These are phyloP conservation scores for Chernovozyma sophiae-reginae DNA, from an alignment of 1,139 yeast genomes.

Conservation along the genomic window DNA sequence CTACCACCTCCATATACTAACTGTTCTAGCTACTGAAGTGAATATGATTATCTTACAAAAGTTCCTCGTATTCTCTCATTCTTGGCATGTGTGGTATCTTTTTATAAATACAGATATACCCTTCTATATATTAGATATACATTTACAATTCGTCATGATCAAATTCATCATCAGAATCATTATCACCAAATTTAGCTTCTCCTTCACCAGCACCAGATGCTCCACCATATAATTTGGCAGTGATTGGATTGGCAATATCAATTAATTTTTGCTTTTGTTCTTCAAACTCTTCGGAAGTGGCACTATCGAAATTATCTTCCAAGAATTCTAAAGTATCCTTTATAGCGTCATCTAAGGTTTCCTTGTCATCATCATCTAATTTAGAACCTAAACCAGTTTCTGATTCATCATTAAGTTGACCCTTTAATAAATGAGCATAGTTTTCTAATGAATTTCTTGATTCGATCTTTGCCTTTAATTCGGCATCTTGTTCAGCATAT, in stretches of 20 bases:
- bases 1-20: no score
- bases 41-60: no score
- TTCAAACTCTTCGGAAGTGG: slow-evolving; percentile 88
- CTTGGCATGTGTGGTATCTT: no score
- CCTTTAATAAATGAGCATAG: slow-evolving; percentile 42
- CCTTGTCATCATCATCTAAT: slow-evolving; percentile 89
- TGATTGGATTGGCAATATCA: slow-evolving; percentile 85
- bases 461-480: slow-evolving; percentile 75
- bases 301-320: slow-evolving; percentile 82
- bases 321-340: slow-evolving; percentile 86
- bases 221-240: slow-evolving; percentile 76
- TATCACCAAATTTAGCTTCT: slow-evolving; percentile 48
- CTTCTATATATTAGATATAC: background rate
- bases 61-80: no score
- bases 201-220: slow-evolving; percentile 40
- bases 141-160: slow-evolving; percentile 51
- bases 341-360: slow-evolving; percentile 81
- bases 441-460: slow-evolving; percentile 49
- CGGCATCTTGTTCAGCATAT: slow-evolving; percentile 84
- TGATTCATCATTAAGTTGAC: slow-evolving; percentile 59
- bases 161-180: slow-evolving; percentile 62
- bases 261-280: slow-evolving; percentile 88
- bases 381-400: slow-evolving; percentile 68
- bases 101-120: background rate
- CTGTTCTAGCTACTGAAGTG: no score